phyloP scores from a whole-genome alignment of 1,284 basidiomycete species.

The Cutaneotrichosporon cutaneum region DNA sequence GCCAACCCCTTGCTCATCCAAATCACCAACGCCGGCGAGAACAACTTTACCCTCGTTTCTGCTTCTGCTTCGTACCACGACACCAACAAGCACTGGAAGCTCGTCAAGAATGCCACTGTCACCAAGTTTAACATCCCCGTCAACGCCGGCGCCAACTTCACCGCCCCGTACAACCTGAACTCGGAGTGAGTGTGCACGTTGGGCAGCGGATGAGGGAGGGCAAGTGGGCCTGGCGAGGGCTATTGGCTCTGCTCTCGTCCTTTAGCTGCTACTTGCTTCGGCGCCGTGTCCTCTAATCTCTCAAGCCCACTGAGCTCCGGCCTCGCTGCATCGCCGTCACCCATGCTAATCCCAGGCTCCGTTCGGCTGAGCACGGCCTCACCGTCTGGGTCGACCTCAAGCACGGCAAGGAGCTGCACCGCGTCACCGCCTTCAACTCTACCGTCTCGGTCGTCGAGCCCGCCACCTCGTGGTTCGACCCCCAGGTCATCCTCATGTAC shows the following conservation, averaged over 20 bases:
- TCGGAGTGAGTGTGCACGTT: conserved; percentile 68
- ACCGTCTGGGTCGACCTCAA: conserved; percentile 66
- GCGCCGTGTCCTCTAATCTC: too few relatives aligned
- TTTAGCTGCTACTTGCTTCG: too few relatives aligned
- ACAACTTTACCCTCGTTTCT: conserved; percentile 70
- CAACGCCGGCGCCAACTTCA: conserved; percentile 64
- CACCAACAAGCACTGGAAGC: conserved; percentile 63
- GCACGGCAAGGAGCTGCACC: conserved; percentile 52
- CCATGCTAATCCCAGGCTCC: conserved; percentile 49
- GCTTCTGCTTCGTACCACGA: conserved; percentile 72
- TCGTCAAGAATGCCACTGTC: conserved; percentile 64
- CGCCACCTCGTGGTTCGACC: conserved; percentile 71
- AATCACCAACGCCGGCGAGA: conserved; percentile 72
- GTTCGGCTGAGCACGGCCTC: conserved; percentile 73
- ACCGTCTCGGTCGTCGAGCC: conserved; percentile 81
- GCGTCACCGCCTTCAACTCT: conserved; percentile 71
- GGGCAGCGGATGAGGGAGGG: too few relatives aligned
- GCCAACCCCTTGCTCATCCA: conserved; percentile 67
- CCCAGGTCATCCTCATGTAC: conserved; percentile 74
- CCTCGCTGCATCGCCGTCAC: too few relatives aligned
- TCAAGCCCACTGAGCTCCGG: too few relatives aligned
- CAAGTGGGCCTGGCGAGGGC: too few relatives aligned
- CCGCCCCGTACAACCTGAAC: conserved; percentile 72
- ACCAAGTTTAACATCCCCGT: conserved; percentile 64
- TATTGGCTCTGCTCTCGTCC: too few relatives aligned